Evolutionary conservation across 805 yeast species (phyloP).

Genomic region (Metschnikowia matae): DNA sequence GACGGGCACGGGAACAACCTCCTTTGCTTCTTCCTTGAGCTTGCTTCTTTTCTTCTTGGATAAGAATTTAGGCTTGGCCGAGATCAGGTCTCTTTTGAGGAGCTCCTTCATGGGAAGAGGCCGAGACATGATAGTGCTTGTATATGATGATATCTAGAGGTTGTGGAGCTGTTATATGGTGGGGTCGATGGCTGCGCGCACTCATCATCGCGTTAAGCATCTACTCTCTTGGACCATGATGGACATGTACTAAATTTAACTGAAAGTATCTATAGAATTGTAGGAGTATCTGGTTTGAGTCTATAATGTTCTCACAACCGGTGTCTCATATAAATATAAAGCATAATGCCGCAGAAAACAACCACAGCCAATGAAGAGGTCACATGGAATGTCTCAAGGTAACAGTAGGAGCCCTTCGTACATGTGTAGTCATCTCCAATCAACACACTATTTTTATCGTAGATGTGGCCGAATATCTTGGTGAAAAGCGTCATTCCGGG

Average conservation of each 20-base stretch:
- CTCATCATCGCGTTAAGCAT: neutral
- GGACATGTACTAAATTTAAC: too few species aligned
- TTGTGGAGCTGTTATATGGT: neutral
- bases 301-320: neutral
- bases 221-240: too few species aligned
- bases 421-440: slow-evolving; percentile 18
- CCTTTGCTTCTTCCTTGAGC: neutral
- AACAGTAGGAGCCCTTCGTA: slow-evolving; percentile 28
- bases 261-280: too few species aligned
- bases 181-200: neutral
- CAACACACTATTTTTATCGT: slow-evolving; percentile 25
- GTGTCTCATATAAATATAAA: slow-evolving; percentile 4
- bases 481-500: slow-evolving; percentile 31
- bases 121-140: slow-evolving; percentile 12
- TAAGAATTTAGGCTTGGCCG: slow-evolving; percentile 14
- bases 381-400: slow-evolving; percentile 23
- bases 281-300: neutral
- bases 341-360: slow-evolving; percentile 18
- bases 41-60: slow-evolving; percentile 13
- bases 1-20: neutral
- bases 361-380: slow-evolving; percentile 23
- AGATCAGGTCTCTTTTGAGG: slow-evolving; percentile 5
- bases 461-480: slow-evolving; percentile 28
- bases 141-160: neutral
- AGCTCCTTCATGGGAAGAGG: slow-evolving; percentile 17